Evolutionary conservation across 495 filamentous ascomycete genomes (phyloP).

Genomic region (Talaromyces borbonicus): DNA sequence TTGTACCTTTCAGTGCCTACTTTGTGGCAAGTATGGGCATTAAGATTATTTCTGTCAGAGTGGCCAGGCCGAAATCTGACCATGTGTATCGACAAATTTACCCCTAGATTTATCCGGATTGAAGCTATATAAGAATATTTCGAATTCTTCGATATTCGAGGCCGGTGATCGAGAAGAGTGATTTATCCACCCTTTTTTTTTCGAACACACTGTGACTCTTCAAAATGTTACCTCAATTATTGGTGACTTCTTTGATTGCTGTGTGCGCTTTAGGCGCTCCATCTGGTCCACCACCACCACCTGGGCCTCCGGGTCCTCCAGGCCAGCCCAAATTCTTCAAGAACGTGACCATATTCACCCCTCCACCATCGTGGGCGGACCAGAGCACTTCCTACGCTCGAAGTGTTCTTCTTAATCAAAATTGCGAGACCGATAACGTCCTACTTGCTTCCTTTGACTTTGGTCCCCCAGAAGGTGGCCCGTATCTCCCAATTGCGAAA

Average conservation of each 20-base stretch:
- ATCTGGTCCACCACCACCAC: not conserved
- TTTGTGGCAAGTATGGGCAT: no score
- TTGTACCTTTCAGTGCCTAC: no score
- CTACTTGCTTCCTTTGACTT: not conserved
- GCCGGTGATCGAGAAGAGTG: not conserved
- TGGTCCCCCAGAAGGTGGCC: not conserved
- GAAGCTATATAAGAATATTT: not conserved
- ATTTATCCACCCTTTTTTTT: no score
- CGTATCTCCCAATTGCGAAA: constrained; percentile 45
- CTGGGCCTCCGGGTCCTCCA: no score
- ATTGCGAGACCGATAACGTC: not conserved
- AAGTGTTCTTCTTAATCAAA: constrained; percentile 1
- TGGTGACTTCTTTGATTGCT: not conserved
- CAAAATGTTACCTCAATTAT: not conserved
- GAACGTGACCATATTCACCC: not conserved
- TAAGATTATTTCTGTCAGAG: no score
- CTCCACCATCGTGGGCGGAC: not conserved
- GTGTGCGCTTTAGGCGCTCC: not conserved
- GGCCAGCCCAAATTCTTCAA: constrained; percentile 1
- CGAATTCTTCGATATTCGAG: not conserved
- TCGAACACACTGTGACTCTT: not conserved
- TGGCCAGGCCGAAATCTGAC: no score
- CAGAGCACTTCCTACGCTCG: constrained; percentile 2
- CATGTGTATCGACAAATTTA: no score
- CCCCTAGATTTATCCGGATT: not conserved